Evolutionary conservation across 768 basidiomycete species (phyloP), one percentile per base, ranked within the genome.

Genomic region (Leccinum obscurum): DNA sequence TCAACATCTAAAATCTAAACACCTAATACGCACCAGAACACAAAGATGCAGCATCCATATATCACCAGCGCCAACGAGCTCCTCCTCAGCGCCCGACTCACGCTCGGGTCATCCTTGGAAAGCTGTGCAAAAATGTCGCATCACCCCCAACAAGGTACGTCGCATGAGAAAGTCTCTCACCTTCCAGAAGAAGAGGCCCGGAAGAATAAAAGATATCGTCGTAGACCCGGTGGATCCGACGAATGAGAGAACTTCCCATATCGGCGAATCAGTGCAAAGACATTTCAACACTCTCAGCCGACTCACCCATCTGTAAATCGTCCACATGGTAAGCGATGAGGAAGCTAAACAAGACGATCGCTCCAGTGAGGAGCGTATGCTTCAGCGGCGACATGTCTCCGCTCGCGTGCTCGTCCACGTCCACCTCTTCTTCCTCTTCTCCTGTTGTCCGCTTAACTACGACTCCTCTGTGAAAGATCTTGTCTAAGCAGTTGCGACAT

Each of bases 191-290:
- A 97, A 90, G 54, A 95, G 76, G 2, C 93, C 95, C 0, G 95
- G 95, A 37, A 97, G 82, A 68, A 98, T 97, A 77, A 98, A 98
- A 1, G 93, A 95, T 60, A 98, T 93, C 20, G 95, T 96, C 26
- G 95, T 97, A 14, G 93, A 96, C 13, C 97, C 97, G 1, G 95
- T 98, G 24, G 94, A 89, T 2, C 97, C 97, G 39, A 99, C 96
- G 70, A 99, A 97, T 4, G 94, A 93, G 35, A 98, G 81, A 14
- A 98, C 96, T 93, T 68, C 3, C n/a, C 53, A 41, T 20, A 59
- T 62, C 53, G 32, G 30, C 52, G 17, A 52, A 52, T 75, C 59
- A 74, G 56, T 28, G 30, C 37, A 41, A 39, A 32, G 15, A 22
- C 46, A 11, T 13, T 24, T n/a, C 37, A 41, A 22, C 20, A 55